Base-by-base conservation (phyloP, 2,329 filamentous ascomycete genomes). In the Elsinoe australis region DNA sequence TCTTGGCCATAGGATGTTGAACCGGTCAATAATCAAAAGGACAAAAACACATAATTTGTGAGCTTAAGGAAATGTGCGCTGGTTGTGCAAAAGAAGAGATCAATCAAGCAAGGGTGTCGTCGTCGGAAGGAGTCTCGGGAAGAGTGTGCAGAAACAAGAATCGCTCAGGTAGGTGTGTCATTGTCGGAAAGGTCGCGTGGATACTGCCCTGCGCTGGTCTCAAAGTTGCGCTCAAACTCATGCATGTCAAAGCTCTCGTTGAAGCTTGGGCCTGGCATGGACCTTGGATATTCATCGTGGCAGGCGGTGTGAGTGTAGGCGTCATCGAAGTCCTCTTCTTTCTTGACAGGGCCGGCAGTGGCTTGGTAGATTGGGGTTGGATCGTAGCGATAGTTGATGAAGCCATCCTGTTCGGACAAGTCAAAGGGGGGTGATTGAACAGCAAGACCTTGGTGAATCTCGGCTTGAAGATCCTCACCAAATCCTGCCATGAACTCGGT, bases 181-280 rank as follows among this genome's bases (percentile, higher is more conserved):
- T 29, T 29, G 26, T 29, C 26, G 7, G 26, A 29, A 29, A 29
- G 26, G 12, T 12, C 12, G 26, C 26, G 26, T 12, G 26, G 26
- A 29, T 7, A 29, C 39, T 59, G 62, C 32, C 21, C 31, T 17
- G 18, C 9, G 18, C 29, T 34, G 12, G 44, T 21, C 6, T 22
- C 14, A 24, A n/a, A 19, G 17, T 28, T 12, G 3, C 17, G 14
- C 14, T 29, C 14, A 32, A 21, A 14, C 6, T 14, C 26, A 31
- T 21, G 28, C 12, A 19, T 5, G 2, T 44, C 28, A 6, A 29
- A 17, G 17, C 6, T 9, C 6, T 47, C 29, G 12, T 32, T 8
- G 4, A 15, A 19, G 7, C 14, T 14, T 3, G 15, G 12, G 14
- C 32, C 45, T 6, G 32, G 6, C 5, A 39, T 8, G 4, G n/a